phyloP scores from a whole-genome alignment of 179 eudicot genomes.

The Spergularia azorica region DNA sequence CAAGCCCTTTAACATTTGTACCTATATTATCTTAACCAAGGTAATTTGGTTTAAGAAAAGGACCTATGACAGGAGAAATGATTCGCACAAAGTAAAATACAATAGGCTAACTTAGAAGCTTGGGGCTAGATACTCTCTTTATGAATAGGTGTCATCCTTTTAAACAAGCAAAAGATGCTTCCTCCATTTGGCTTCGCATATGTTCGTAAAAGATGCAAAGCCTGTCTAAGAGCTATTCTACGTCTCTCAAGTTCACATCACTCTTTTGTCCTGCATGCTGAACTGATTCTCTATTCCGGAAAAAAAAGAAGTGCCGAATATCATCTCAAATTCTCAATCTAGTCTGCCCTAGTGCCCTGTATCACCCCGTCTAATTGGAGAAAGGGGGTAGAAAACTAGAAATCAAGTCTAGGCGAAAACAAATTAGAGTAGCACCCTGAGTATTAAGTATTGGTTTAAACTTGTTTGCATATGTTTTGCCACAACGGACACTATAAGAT shows the following conservation, averaged over 20 bases:
- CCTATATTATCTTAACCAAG: slow-evolving; percentile 12
- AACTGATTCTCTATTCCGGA: slow-evolving; percentile 23
- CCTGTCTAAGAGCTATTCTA: slow-evolving; percentile 25
- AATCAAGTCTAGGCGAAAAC: too few relatives aligned
- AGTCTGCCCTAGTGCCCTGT: slow-evolving; percentile 4
- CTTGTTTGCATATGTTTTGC: slow-evolving; percentile 14
- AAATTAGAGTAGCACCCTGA: too few relatives aligned
- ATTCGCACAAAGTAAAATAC: slow-evolving; percentile 24
- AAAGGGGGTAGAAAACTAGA: not conserved
- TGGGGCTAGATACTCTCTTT: slow-evolving; percentile 17
- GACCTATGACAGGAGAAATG: slow-evolving; percentile 19
- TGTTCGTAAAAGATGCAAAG: slow-evolving; percentile 32
- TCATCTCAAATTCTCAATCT: not conserved
- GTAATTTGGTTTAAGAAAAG: slow-evolving; percentile 21
- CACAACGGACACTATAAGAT: too few relatives aligned
- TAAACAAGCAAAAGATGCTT: slow-evolving; percentile 27
- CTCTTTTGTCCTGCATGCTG: slow-evolving; percentile 19
- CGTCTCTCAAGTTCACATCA: slow-evolving; percentile 28
- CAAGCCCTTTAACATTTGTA: not conserved
- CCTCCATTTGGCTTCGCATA: slow-evolving; percentile 26
- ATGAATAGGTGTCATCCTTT: slow-evolving; percentile 19
- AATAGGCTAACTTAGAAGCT: slow-evolving; percentile 27
- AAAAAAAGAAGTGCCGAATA: slow-evolving; percentile 5
- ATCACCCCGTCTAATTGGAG: not conserved
- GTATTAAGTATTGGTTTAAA: not conserved